Percentiles rank a stretch among this genome's conserved stretches.
phyloP scores from a whole-genome alignment of 2,329 filamentous ascomycete species.

The Aschersonia sp. region DNA sequence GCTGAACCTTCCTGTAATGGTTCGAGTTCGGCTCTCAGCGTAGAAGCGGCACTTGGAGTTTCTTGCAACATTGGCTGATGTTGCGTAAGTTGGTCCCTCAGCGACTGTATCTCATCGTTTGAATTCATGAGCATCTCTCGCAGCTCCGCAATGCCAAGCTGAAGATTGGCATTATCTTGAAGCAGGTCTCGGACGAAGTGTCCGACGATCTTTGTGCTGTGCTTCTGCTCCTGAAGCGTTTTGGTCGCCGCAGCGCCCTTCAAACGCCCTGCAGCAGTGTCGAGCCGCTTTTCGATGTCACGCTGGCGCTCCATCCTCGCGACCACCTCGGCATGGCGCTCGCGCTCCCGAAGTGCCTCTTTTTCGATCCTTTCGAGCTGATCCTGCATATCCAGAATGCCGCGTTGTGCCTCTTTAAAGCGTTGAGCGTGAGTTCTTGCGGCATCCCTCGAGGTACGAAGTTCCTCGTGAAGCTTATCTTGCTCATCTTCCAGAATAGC shows the following conservation, averaged over 20 bases:
- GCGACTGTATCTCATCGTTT: slow-evolving; percentile 80
- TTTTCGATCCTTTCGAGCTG: slow-evolving; percentile 81
- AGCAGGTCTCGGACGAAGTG: slow-evolving; percentile 94
- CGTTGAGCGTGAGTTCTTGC: slow-evolving; percentile 65
- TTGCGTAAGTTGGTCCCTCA: slow-evolving; percentile 67
- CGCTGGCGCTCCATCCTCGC: slow-evolving; percentile 73
- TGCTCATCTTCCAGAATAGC: slow-evolving; percentile 72
- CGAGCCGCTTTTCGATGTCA: slow-evolving; percentile 68
- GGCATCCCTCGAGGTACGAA: slow-evolving; percentile 57
- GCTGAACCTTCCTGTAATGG: slow-evolving; percentile 22
- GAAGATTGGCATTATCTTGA: slow-evolving; percentile 87
- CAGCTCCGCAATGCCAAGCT: slow-evolving; percentile 81
- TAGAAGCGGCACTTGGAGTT: slow-evolving; percentile 27
- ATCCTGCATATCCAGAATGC: slow-evolving; percentile 64
- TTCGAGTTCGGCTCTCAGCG: slow-evolving; percentile 59
- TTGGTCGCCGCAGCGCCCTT: slow-evolving; percentile 67
- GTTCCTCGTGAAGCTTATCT: slow-evolving; percentile 50
- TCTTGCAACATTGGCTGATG: slow-evolving; percentile 52
- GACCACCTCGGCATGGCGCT: slow-evolving; percentile 70
- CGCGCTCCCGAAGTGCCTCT: slow-evolving; percentile 65
- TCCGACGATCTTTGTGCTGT: slow-evolving; percentile 62
- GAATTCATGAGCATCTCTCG: slow-evolving; percentile 82
- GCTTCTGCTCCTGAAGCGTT: slow-evolving; percentile 43
- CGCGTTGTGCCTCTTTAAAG: slow-evolving; percentile 75
- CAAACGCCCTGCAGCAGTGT: slow-evolving; percentile 63